phyloP scores from a whole-genome alignment of 257 asterid species.

The Solanum clarkiae region DNA sequence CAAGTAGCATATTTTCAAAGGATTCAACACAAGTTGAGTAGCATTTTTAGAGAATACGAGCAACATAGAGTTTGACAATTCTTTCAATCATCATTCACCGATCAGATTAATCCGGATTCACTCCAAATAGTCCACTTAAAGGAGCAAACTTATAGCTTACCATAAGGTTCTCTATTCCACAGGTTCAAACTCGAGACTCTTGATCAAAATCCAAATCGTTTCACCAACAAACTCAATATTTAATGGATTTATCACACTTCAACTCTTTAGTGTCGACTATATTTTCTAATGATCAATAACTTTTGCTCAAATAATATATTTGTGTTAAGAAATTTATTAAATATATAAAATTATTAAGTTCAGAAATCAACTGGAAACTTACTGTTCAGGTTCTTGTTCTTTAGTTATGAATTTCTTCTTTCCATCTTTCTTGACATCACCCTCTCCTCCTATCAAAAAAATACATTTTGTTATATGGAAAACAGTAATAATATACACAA shows the following conservation, averaged over 20 bases:
- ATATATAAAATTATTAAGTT: not conserved
- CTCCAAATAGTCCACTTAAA: not conserved
- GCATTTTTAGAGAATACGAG: not conserved
- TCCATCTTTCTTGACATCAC: constrained; percentile 43
- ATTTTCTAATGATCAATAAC: not conserved
- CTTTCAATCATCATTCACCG: not conserved
- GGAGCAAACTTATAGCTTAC: not conserved
- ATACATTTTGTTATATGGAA: not conserved
- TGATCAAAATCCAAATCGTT: not conserved
- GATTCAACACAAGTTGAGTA: not conserved
- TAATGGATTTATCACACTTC: not conserved
- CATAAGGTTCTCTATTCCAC: not conserved
- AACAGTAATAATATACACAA: not conserved
- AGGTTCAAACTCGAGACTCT: not conserved
- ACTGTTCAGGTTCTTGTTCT: constrained; percentile 94
- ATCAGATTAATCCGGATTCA: not conserved
- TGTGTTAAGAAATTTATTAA: not conserved
- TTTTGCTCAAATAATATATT: not conserved
- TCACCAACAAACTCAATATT: not conserved
- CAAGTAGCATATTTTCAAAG: not conserved
- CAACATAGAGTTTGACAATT: not conserved
- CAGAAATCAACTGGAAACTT: not conserved
- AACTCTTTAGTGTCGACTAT: not conserved
- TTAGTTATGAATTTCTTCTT: constrained; percentile 88
- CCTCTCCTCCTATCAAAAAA: constrained; percentile 50